Conservation (phyloP, 192 early-diverging fungal species). For the Coemansia sp. region DNA sequence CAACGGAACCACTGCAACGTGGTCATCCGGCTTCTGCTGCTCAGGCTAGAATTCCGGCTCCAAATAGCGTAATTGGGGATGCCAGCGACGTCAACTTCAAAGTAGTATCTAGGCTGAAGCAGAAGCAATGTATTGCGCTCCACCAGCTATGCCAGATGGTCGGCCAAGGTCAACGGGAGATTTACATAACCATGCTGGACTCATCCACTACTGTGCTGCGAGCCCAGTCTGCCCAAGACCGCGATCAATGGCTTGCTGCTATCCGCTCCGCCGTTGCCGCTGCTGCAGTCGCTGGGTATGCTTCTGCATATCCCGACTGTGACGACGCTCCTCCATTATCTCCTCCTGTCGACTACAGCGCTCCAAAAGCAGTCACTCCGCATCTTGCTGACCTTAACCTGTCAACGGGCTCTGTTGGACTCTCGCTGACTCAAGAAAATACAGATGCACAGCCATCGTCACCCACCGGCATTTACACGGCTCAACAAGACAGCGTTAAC, state of each 20-base stretch:
- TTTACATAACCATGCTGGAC: slow-evolving; percentile 16
- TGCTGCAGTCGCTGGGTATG: slow-evolving; percentile 5
- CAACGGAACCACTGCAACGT: slow-evolving; percentile 18
- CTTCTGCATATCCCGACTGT: background rate
- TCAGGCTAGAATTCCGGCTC: background rate
- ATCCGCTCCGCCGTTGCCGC: slow-evolving; percentile 11
- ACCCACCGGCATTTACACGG: background rate
- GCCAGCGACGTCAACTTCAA: slow-evolving; percentile 16
- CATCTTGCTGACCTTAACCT: background rate
- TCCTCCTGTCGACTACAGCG: background rate
- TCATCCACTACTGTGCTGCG: slow-evolving; percentile 31
- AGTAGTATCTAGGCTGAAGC: slow-evolving; percentile 1
- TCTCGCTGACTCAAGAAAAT: background rate
- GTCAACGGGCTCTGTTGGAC: background rate
- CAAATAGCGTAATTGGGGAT: slow-evolving; percentile 26
- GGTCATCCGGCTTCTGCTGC: background rate
- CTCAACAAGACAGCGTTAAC: background rate
- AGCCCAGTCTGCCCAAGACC: slow-evolving; percentile 22
- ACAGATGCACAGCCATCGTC: background rate
- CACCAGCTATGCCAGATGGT: slow-evolving; percentile 17
- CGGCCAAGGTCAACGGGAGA: slow-evolving; percentile 30
- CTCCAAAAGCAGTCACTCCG: background rate
- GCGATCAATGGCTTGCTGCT: slow-evolving; percentile 22
- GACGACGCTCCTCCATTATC: slow-evolving; percentile 2
- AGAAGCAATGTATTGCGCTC: slow-evolving; percentile 23